Conservation (phyloP, 2,329 filamentous ascomycete species). For the Xylaria sp. region DNA sequence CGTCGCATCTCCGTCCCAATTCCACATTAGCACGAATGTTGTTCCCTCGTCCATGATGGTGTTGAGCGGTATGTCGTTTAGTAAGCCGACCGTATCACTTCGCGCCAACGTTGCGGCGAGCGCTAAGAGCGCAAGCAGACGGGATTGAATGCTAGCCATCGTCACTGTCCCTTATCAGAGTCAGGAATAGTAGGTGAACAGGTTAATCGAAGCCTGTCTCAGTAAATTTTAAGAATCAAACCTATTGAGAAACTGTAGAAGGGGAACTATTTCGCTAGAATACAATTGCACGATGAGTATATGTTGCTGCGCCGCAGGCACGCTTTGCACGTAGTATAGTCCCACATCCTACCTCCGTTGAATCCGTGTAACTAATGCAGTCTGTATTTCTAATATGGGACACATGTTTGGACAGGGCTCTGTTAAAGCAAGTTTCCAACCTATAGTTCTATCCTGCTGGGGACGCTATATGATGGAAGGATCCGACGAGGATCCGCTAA, state of each 20-base stretch:
- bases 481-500: conserved; percentile 17
- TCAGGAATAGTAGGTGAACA: too few species aligned
- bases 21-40: conserved; percentile 18
- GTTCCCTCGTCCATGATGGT: conserved; percentile 22
- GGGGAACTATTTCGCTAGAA: background rate
- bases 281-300: background rate
- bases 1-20: conserved; percentile 7
- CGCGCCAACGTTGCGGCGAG: background rate
- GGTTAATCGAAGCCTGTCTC: background rate
- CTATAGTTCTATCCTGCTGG: background rate
- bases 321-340: background rate
- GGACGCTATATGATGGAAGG: conserved; percentile 1
- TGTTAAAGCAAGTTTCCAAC: too few species aligned
- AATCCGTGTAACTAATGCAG: background rate
- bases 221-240: background rate
- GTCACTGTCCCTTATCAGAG: background rate
- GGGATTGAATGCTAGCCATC: conserved; percentile 8
- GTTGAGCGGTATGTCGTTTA: background rate
- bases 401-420: background rate
- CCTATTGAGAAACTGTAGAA: background rate
- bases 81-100: background rate
- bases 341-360: background rate
- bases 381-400: background rate
- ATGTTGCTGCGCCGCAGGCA: background rate
- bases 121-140: background rate